Percentiles rank a stretch among this genome's conserved stretches.
These are phyloP conservation scores for Talaromyces marneffei DNA, from an alignment of 2,329 filamentous ascomycete species.

Conservation along the genomic window DNA sequence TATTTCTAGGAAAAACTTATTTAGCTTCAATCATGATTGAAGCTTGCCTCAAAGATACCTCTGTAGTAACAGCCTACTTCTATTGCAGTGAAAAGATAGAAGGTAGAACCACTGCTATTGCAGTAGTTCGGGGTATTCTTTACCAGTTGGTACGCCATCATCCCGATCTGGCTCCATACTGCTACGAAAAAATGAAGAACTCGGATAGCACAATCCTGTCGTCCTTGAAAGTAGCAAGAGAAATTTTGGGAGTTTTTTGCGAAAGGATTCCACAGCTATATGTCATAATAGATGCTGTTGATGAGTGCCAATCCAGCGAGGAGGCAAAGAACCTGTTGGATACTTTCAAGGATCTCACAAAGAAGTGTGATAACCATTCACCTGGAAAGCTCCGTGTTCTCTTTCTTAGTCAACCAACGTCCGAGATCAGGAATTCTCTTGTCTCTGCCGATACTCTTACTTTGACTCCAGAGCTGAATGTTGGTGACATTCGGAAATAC, in stretches of 20 bases:
- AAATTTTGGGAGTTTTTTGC: background rate
- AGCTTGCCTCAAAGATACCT: background rate
- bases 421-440: background rate
- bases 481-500: slow-evolving; percentile 3
- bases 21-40: slow-evolving; percentile 2
- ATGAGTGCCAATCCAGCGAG: slow-evolving; percentile 2
- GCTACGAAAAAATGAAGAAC: background rate
- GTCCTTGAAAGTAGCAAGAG: background rate
- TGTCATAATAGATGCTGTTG: background rate
- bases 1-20: slow-evolving; percentile 3
- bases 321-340: background rate
- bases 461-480: background rate
- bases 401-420: background rate
- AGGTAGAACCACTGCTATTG: slow-evolving; percentile 1
- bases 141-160: background rate
- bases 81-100: background rate
- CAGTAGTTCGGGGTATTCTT: background rate
- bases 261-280: slow-evolving; percentile 2
- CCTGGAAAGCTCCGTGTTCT: slow-evolving; percentile 1
- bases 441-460: background rate
- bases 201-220: background rate
- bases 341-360: background rate
- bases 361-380: background rate
- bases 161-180: background rate
- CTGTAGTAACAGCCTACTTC: background rate